Base-by-base conservation (phyloP, 306 rosid species). In the Cucumis cinereus region DNA sequence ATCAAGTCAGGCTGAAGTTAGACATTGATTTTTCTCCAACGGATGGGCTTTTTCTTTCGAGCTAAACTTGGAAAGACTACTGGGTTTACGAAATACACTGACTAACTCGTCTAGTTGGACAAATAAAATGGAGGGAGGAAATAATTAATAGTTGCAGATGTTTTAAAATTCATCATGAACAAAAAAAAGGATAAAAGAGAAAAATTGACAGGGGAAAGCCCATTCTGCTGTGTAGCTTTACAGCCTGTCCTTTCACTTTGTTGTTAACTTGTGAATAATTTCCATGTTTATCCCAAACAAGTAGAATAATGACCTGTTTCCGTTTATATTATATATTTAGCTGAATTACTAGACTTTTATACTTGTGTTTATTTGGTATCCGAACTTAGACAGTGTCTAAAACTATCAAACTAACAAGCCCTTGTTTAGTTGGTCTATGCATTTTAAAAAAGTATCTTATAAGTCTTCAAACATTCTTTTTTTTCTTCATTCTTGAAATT, bases 241-340 rank as follows among this genome's bases (percentile, higher is more conserved):
- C 73, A 38, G 22, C 73, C 73, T 66, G 73, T 66, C 53, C 53
- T 66, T 40, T n/a, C 19, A 20, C 68, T 66, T 66, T 66, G 33
- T 40, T 66, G 20, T 66, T 12, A n/a, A 40, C 73, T 19, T 40
- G 17, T 20, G 19, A 20, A 66, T 38, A 20, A 38, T 40, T 66
- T 66, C 11, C 8, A 66, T 66, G 53, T 66, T 15, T 66, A 66
- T 66, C 33, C 19, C 30, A 40, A 66, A 11, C 53, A 40, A 36
- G 5, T 20, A 40, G 11, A 20, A 66, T n/a, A 40, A 20, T 40
- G 19, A 36, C 53, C 41, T 30, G 66, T 60, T 60, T n/a, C 38
- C 26, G 20, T 14, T 5, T 63, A 3, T 9, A 9, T 43, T 45
- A 45, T 13, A 2, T 45, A 45, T 45, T 45, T 45, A 5, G 52